Base-by-base conservation (phyloP, 2,329 filamentous ascomycete genomes). In the Pseudohalonectria lignicola region DNA sequence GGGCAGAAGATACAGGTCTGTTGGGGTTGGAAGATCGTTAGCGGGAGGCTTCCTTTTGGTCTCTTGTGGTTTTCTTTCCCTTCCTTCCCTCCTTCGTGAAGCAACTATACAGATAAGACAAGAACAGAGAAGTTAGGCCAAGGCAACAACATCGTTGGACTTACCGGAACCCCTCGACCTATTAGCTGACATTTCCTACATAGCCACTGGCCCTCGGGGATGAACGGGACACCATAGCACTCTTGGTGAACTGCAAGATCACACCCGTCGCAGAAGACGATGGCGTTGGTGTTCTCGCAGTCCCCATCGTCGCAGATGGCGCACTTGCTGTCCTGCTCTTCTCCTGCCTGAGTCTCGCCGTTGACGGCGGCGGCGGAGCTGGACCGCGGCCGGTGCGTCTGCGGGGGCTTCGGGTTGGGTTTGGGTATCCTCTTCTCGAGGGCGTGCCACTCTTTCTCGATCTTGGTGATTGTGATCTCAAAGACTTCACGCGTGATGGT, bases 271-370 rank as follows among this genome's bases (percentile, higher is more conserved):
- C 92, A 98, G 55, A 98, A 98, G 17, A 98, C 92, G 52, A 98
- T 98, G 1, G 92, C 92, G 54, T 98, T 98, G 17, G 92, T 93
- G 58, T 98, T 98, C 62, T 98, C 92, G 54, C 92, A 98, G 54
- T 98, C 92, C n/a, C 92, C 92, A 53, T 98, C 92, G 54, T 98
- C 92, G 56, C 92, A 98, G 41, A 98, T 93, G 17, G 86, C 88
- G 55, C 92, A 98, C 59, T 94, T 96, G 49, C 83, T 94, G 59
- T 98, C 92, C 49, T 92, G 88, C 59, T 96, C 90, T 61, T 96
- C 92, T 16, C 86, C 86, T 20, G 74, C 79, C 46, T 82, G 77
- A 32, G 84, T 81, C 62, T 96, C 92, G 39, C 92, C 90, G 57
- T 95, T 96, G 15, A 96, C 90, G 5, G 92, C 90, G 19, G 86